These are phyloP conservation scores for Gremmenia infestans DNA, from an alignment of 2,329 filamentous ascomycete genomes.

Conservation along the genomic window DNA sequence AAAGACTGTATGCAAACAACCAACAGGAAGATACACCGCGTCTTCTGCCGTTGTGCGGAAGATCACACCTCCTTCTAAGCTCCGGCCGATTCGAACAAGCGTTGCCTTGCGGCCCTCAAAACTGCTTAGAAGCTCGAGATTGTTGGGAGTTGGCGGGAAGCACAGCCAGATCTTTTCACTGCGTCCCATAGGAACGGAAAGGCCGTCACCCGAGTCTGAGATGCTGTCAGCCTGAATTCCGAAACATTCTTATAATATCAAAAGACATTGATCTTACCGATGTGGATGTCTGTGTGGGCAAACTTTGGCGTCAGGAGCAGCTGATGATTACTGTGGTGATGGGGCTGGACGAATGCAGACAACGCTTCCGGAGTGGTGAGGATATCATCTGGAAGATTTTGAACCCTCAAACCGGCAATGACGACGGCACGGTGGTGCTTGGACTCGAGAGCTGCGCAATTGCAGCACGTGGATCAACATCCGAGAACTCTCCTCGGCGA, in stretches of 20 bases:
- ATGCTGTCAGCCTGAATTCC: not conserved
- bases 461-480: slow-evolving; percentile 3
- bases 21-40: slow-evolving; percentile 13
- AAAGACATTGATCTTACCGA: slow-evolving; percentile 6
- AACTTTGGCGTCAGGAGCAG: slow-evolving; percentile 14
- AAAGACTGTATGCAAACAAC: slow-evolving; percentile 13
- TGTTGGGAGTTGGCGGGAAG: slow-evolving; percentile 13
- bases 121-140: slow-evolving; percentile 7
- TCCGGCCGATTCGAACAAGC: slow-evolving; percentile 3
- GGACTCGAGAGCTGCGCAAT: slow-evolving; percentile 9
- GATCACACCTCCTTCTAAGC: slow-evolving; percentile 12
- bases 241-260: not conserved
- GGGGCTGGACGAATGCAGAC: slow-evolving; percentile 3
- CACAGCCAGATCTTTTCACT: slow-evolving; percentile 11
- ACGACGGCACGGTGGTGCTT: not conserved
- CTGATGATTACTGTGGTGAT: slow-evolving; percentile 5
- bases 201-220: slow-evolving; percentile 9
- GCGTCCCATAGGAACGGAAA: slow-evolving; percentile 8
- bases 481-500: slow-evolving; percentile 1
- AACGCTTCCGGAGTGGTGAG: slow-evolving; percentile 1
- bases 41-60: slow-evolving; percentile 7
- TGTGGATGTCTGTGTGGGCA: slow-evolving; percentile 10
- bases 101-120: slow-evolving; percentile 7
- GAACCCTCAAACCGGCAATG: slow-evolving; percentile 2
- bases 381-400: not conserved